These are phyloP conservation scores for Jamesozyma piceae DNA, from an alignment of 805 yeast genomes.

Conservation along the genomic window DNA sequence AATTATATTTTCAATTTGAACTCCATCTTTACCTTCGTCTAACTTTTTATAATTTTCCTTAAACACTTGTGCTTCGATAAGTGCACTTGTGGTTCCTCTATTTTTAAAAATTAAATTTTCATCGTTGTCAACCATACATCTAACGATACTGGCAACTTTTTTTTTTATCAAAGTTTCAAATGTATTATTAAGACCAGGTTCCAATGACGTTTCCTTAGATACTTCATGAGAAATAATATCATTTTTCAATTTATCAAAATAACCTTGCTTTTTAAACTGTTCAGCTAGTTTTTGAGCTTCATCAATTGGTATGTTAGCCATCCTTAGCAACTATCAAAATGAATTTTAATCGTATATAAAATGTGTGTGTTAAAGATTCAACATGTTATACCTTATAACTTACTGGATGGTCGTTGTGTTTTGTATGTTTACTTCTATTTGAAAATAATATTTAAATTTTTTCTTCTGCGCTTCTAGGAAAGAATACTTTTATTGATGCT, in stretches of 20 bases:
- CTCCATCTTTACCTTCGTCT: conserved; percentile 10
- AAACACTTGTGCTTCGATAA: conserved; percentile 26
- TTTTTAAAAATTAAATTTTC: conserved; percentile 27
- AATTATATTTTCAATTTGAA: conserved; percentile 17
- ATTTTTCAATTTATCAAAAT: conserved; percentile 25
- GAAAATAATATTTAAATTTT: too few relatives aligned
- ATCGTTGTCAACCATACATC: conserved; percentile 22
- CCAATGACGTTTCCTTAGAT: not conserved
- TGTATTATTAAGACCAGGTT: not conserved
- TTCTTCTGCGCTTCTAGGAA: too few relatives aligned
- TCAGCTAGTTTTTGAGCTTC: conserved; percentile 23
- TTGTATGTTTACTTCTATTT: too few relatives aligned
- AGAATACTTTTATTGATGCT: too few relatives aligned
- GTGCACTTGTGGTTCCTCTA: conserved; percentile 28
- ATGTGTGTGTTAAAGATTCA: too few relatives aligned
- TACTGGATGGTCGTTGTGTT: too few relatives aligned
- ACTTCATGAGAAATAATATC: conserved; percentile 7
- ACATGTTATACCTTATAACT: too few relatives aligned
- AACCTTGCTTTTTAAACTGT: conserved; percentile 27
- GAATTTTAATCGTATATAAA: too few relatives aligned
- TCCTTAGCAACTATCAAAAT: too few relatives aligned
- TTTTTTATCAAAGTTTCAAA: conserved; percentile 11
- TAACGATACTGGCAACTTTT: conserved; percentile 18
- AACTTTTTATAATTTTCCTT: conserved; percentile 21
- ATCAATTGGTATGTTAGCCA: conserved; percentile 6